A percentile compares a stretch with the other conserved stretches of the same genome.
phyloP scores from a whole-genome alignment of 148 eudicot genomes.

The Rhododendron molle region DNA sequence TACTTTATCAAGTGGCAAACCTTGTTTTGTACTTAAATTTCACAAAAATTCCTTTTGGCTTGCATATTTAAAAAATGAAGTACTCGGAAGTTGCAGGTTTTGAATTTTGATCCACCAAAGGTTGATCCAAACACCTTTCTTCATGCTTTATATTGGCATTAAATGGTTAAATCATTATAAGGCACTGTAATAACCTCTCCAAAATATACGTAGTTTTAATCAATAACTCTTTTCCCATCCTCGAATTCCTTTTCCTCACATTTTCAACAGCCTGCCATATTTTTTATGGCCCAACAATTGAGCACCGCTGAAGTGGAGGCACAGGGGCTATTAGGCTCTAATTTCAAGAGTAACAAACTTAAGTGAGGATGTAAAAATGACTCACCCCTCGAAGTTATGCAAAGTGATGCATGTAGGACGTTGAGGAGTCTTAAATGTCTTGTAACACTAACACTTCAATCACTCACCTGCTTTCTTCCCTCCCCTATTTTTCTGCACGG shows the following conservation, averaged over 20 bases:
- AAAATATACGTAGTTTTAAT: background rate
- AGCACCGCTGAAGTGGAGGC: background rate
- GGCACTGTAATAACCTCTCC: background rate
- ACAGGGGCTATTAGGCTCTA: background rate
- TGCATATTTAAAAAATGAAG: background rate
- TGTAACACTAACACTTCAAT: background rate
- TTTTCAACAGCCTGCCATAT: background rate
- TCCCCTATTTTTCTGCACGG: background rate
- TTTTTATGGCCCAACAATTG: background rate
- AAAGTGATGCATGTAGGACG: background rate
- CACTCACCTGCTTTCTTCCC: background rate
- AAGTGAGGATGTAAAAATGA: background rate
- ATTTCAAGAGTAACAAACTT: background rate
- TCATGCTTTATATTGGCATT: background rate
- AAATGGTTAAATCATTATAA: background rate
- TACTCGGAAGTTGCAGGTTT: background rate
- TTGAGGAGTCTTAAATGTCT: background rate
- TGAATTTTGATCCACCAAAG: background rate
- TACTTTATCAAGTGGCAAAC: background rate
- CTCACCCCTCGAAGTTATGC: background rate
- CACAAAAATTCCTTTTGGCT: background rate
- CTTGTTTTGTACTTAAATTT: background rate
- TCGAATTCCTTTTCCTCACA: background rate
- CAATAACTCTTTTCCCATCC: background rate
- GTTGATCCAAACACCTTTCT: background rate